phyloP scores from a whole-genome alignment of 805 yeast species.

The Candida qinlingensis region DNA sequence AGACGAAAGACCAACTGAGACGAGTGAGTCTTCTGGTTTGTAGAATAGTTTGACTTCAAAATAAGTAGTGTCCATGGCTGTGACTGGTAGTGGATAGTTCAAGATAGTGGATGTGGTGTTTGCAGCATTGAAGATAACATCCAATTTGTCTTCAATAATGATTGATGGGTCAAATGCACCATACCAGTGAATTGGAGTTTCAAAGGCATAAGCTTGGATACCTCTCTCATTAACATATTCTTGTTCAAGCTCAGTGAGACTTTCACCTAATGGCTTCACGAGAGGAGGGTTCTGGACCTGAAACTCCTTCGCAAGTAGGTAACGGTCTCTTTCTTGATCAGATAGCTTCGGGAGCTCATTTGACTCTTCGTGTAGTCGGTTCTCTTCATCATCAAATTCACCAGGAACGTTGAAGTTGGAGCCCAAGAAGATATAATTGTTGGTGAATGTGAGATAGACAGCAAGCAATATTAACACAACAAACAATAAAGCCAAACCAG shows the following conservation, averaged over 20 bases:
- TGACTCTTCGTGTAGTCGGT: slow-evolving; percentile 55
- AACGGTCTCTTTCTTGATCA: slow-evolving; percentile 36
- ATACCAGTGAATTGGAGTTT: slow-evolving; percentile 25
- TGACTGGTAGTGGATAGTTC: slow-evolving; percentile 43
- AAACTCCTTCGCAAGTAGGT: slow-evolving; percentile 35
- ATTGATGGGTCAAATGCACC: slow-evolving; percentile 40
- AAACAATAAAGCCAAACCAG: slow-evolving; percentile 33
- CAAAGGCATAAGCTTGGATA: slow-evolving; percentile 48
- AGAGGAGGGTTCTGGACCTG: slow-evolving; percentile 38
- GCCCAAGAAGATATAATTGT: slow-evolving; percentile 25
- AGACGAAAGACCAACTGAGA: slow-evolving; percentile 64
- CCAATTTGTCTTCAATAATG: slow-evolving; percentile 60
- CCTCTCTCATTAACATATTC: slow-evolving; percentile 73
- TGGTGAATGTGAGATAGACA: slow-evolving; percentile 26
- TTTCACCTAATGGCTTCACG: slow-evolving; percentile 30
- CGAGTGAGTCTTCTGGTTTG: slow-evolving; percentile 35
- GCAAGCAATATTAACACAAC: slow-evolving; percentile 27
- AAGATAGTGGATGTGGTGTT: slow-evolving; percentile 20
- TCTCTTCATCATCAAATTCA: slow-evolving; percentile 58
- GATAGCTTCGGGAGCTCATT: slow-evolving; percentile 37
- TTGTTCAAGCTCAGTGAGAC: slow-evolving; percentile 79
- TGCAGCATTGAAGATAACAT: slow-evolving; percentile 31
- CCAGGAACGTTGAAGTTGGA: slow-evolving; percentile 43
- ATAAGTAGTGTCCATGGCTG: slow-evolving; percentile 37
- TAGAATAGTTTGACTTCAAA: slow-evolving; percentile 82